phyloP scores from a whole-genome alignment of 2,329 filamentous ascomycete genomes.

The Colletotrichum costaricense region DNA sequence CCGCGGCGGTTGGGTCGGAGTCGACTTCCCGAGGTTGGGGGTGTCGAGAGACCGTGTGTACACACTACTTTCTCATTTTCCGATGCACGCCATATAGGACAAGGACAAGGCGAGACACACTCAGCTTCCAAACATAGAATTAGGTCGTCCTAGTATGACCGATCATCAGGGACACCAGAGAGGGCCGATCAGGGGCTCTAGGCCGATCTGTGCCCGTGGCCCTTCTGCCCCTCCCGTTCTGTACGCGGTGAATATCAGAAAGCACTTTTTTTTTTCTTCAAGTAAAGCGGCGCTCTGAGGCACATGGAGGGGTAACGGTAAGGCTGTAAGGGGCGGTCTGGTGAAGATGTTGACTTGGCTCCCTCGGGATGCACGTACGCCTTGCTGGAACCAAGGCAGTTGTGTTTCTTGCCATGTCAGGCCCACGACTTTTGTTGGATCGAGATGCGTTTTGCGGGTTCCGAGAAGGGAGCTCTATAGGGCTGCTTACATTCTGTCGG shows the following conservation, averaged over 20 bases:
- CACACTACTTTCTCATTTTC: not conserved
- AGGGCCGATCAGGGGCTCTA: constrained; percentile 23
- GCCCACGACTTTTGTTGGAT: not conserved
- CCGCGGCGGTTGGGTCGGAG: not conserved
- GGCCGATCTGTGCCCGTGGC: constrained; percentile 9
- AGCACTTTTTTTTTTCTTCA: not conserved
- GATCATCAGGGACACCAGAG: constrained; percentile 23
- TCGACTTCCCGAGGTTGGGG: not conserved
- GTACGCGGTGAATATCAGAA: not conserved
- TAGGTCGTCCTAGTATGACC: not conserved
- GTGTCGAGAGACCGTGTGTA: not conserved
- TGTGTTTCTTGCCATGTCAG: not conserved
- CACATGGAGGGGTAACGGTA: not conserved
- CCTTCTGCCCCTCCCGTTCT: not conserved
- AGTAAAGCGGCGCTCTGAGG: not conserved
- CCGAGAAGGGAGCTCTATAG: not conserved
- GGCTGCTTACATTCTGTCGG: not conserved
- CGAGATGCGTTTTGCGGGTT: not conserved
- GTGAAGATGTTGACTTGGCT: not conserved
- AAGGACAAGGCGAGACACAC: constrained; percentile 15
- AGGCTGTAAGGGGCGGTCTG: not conserved
- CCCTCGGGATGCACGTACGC: not conserved
- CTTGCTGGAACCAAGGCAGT: not conserved
- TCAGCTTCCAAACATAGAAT: constrained; percentile 8
- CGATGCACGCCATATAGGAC: constrained; percentile 1